Evolutionary conservation across 306 rosid species (phyloP), one percentile per base, ranked within the genome.

Genomic region (Dalbergia cochinchinensis): DNA sequence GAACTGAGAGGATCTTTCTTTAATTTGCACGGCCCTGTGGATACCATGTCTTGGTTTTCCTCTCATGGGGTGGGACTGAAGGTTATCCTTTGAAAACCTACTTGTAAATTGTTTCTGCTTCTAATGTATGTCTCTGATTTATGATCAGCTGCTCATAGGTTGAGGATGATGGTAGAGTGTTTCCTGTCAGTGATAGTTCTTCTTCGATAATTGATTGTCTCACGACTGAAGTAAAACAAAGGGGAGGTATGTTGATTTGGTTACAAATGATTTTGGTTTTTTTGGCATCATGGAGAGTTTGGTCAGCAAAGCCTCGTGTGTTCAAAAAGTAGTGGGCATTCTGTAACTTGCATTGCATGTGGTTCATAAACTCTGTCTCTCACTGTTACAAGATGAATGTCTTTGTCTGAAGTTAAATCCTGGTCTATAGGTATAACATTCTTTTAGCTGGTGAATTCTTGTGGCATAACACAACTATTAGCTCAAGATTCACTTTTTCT

Each of bases 11-110:
- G 99, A 74, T 77, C 97, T 62, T 94, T 91, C 83, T 94, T 94
- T 81, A 83, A 85, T 74, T 45, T 0, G 48, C 99, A 94, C 2
- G 87, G 94, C 47, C 97, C 97, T 0, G 78, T 66, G 73, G 97
- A 94, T 83, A 94, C 99, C 80, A 94, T 94, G 97, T 79, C 97
- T 69, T 94, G 99, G 97, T 94, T 94, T 89, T 34, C 91, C 76
- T 88, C 92, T 72, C 97, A 88, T 45, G 97, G 97, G 57, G 97
- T 94, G 80, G 92, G 91, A 67, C 86, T 94, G 74, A 94, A 94
- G 99, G 99, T 94, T 88, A 87, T 92, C 76, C 73, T 26, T 82
- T 75, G 26, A 51, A n/a, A 80, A 83, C 33, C 47, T 35, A 11
- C 55, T 60, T 4, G 42, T 63, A 51, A 10, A 12, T 83, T 83